These are phyloP conservation scores for Eucalyptus marginata DNA, from an alignment of 345 rosid species.

Conservation along the genomic window DNA sequence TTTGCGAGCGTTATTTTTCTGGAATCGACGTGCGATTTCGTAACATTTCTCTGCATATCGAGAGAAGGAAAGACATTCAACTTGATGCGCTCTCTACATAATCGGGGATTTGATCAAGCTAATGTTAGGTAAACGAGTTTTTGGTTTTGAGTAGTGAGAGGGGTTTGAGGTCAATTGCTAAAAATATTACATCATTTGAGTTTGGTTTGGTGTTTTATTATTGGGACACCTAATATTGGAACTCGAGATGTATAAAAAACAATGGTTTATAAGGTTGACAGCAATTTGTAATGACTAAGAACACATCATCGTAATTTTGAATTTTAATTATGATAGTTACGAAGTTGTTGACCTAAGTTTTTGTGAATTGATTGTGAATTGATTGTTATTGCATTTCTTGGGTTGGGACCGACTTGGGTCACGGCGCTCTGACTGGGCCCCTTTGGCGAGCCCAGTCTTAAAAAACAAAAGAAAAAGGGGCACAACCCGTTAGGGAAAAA, in stretches of 20 bases:
- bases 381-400: background rate
- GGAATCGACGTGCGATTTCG: no score
- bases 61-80: no score
- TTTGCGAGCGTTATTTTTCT: no score
- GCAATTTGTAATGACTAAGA: background rate
- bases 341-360: background rate
- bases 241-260: background rate
- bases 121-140: background rate
- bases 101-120: background rate
- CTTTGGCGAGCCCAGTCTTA: no score
- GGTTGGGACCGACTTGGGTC: no score
- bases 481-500: fast-evolving
- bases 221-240: background rate
- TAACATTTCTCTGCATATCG: no score
- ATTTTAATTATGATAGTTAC: background rate
- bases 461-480: no score
- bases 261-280: background rate
- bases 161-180: background rate
- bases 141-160: background rate
- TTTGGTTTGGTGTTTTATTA: background rate
- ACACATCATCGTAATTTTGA: background rate
- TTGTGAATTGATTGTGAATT: background rate
- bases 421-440: no score
- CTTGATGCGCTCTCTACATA: background rate
- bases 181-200: background rate